A percentile compares a stretch with the other conserved stretches of the same genome.
These are phyloP conservation scores for Talaromyces sp. DNA, from an alignment of 2,329 filamentous ascomycete genomes.

Conservation along the genomic window DNA sequence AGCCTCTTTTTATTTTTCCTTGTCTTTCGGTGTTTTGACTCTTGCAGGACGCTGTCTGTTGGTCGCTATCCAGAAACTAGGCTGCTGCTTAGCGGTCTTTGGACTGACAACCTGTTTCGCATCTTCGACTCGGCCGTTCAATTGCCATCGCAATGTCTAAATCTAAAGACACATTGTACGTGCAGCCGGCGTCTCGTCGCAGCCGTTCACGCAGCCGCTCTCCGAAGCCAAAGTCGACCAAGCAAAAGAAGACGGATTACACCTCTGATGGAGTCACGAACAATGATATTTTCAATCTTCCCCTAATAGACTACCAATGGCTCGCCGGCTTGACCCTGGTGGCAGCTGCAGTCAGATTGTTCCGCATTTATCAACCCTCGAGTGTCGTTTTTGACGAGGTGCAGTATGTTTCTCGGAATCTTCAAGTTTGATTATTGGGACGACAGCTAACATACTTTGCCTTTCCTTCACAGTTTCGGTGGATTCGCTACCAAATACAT, in stretches of 20 bases:
- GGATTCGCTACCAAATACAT: conserved; percentile 99
- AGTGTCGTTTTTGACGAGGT: conserved; percentile 99
- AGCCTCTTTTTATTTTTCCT: conserved; percentile 11
- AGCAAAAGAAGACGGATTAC: conserved; percentile 34
- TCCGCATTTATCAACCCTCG: conserved; percentile 91
- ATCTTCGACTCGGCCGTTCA: neutral
- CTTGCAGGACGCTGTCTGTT: neutral
- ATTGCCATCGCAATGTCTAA: conserved; percentile 19
- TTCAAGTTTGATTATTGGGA: neutral
- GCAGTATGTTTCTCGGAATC: conserved; percentile 62
- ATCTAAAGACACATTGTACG: conserved; percentile 28
- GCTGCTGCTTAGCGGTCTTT: neutral
- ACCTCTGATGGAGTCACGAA: conserved; percentile 60
- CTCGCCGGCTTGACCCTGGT: conserved; percentile 68
- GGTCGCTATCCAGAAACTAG: neutral
- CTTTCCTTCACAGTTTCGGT: conserved; percentile 64
- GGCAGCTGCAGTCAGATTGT: conserved; percentile 75
- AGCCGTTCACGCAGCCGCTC: conserved; percentile 17
- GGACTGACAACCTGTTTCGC: neutral
- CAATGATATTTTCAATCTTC: conserved; percentile 86
- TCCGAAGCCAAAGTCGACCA: conserved; percentile 34
- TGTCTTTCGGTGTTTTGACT: neutral
- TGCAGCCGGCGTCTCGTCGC: conserved; percentile 30
- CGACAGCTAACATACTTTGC: neutral
- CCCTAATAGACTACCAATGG: conserved; percentile 74